phyloP scores from a whole-genome alignment of 108 stramenopile species.

The Parietichytrium sp. region DNA sequence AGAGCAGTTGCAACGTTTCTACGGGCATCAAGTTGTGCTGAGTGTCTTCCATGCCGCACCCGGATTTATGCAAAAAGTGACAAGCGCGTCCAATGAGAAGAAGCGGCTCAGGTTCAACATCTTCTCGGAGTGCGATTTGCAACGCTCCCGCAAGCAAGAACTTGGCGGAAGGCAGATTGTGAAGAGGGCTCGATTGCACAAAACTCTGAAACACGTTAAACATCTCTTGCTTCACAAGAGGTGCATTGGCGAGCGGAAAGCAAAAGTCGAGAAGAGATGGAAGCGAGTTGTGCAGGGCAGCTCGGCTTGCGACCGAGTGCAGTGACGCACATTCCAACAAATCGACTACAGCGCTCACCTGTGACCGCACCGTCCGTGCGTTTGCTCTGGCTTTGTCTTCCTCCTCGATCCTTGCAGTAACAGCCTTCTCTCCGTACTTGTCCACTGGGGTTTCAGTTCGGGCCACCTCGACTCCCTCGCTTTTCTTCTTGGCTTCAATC shows the following conservation, averaged over 20 bases:
- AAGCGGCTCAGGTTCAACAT: background rate
- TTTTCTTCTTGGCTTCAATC: background rate
- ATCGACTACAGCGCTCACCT: too few species aligned
- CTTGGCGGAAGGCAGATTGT: background rate
- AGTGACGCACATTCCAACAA: too few species aligned
- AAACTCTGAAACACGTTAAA: background rate
- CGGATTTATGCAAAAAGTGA: background rate
- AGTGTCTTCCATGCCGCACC: background rate
- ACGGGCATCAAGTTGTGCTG: background rate
- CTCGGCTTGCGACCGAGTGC: too few species aligned
- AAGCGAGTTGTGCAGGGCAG: too few species aligned
- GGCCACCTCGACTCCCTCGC: background rate
- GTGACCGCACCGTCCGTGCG: too few species aligned
- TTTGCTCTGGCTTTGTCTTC: too few species aligned
- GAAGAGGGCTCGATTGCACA: background rate
- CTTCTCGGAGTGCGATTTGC: slow-evolving; percentile 30
- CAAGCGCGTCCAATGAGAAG: background rate
- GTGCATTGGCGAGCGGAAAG: background rate
- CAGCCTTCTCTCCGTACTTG: background rate
- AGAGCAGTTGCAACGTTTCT: background rate
- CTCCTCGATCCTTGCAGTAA: background rate
- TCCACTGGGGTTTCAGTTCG: too few species aligned
- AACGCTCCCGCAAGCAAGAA: background rate
- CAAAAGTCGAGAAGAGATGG: background rate
- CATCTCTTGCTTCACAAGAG: background rate